Evolutionary conservation across 257 asterid species (phyloP), one percentile per base, ranked within the genome.

Genomic region (Orobanche coerulescens): DNA sequence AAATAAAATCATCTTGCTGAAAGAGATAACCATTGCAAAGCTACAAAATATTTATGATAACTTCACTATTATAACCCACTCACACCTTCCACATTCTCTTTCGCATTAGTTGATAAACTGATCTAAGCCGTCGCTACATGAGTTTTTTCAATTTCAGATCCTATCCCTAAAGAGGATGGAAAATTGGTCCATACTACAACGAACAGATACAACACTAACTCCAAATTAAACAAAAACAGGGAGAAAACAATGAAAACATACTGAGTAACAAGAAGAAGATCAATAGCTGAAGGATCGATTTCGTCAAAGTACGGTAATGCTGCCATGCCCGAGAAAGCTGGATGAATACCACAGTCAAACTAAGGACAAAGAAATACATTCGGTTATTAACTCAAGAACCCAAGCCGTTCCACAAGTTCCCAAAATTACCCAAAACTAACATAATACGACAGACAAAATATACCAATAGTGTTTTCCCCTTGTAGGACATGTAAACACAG

Each of bases 321-420:
- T 58, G 99, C 83, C 94, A 93, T 89, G 62, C 99, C 99, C 0
- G 97, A 80, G 76, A 80, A 84, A 68, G 83, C 99, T 5, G 96
- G 99, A 70, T 93, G 99, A 74, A 93, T 93, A 28, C 99, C 97
- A 64, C 99, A 86, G 68, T 93, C 99, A 58, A 93, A 93, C 96
- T 93, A 69, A 52, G 15, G 37, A 23, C 47, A 20, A 6, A 24
- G 19, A 33, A 50, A 28, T 4, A 42, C 5, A 14, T 24, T 28
- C 8, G 12, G 33, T 62, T 28, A 58, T 18, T 9, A 56, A 20
- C 42, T 53, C 46, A 22, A 53, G 36, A 24, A 53, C 26, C 34
- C 55, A 26, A 53, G 19, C 12, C 16, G 50, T 10, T 23, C 22
- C 1, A 37, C 13, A 42, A 47, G 11, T 10, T 6, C 54, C 15